These are phyloP conservation scores for Moesziomyces sp. DNA, from an alignment of 1,284 basidiomycete genomes.

Conservation along the genomic window DNA sequence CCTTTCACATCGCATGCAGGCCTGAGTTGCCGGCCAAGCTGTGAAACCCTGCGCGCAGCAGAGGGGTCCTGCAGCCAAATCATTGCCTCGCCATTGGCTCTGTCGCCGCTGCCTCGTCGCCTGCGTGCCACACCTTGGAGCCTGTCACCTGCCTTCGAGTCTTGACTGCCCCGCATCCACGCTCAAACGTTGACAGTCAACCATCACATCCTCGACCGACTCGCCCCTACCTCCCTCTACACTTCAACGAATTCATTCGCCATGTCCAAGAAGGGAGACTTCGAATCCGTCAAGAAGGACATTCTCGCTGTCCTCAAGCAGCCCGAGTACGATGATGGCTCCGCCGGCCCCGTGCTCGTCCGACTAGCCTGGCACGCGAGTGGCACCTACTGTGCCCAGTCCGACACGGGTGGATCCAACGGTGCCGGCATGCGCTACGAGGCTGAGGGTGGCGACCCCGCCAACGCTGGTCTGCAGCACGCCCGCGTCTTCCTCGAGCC, in stretches of 20 bases:
- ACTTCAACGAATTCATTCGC: neutral
- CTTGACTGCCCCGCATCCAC: constrained; percentile 9
- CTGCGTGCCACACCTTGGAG: neutral
- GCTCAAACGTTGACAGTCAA: too few relatives aligned
- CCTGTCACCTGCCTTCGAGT: neutral
- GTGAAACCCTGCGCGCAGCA: constrained; percentile 26
- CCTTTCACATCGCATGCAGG: constrained; percentile 7
- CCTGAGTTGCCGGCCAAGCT: constrained; percentile 5
- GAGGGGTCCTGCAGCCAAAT: constrained; percentile 16
- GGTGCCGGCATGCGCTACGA: constrained; percentile 69
- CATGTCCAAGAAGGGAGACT: constrained; percentile 57
- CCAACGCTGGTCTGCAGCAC: constrained; percentile 70
- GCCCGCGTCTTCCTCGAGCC: constrained; percentile 71
- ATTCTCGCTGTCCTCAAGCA: constrained; percentile 62
- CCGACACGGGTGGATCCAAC: constrained; percentile 71
- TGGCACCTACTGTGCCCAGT: constrained; percentile 66
- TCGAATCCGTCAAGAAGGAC: constrained; percentile 63
- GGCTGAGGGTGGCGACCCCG: constrained; percentile 68
- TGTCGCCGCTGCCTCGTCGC: neutral
- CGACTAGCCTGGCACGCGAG: constrained; percentile 66
- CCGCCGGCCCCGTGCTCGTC: constrained; percentile 64
- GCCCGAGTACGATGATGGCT: constrained; percentile 66
- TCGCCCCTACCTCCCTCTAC: neutral
- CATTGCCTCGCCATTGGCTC: constrained; percentile 18
- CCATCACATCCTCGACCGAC: neutral